Evolutionary conservation across 495 filamentous ascomycete genomes (phyloP).

Genomic region (Hyaloscypha finlandica): DNA sequence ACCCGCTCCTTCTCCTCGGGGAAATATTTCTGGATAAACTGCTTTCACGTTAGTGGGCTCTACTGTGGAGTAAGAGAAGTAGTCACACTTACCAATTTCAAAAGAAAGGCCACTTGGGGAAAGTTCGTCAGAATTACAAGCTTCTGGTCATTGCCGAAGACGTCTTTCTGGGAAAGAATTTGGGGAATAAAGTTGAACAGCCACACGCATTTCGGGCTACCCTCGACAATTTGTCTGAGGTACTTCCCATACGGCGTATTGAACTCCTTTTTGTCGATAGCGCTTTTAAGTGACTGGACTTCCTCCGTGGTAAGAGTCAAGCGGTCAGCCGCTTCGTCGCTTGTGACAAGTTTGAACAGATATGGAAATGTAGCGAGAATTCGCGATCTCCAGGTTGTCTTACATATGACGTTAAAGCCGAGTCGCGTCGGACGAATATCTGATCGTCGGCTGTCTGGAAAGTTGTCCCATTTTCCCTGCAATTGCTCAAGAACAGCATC

Average conservation of each 20-base stretch:
- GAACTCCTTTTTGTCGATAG: not conserved
- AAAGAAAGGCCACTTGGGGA: conserved; percentile 5
- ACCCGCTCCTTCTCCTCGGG: conserved; percentile 5
- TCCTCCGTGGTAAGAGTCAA: conserved; percentile 1
- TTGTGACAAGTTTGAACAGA: conserved; percentile 4
- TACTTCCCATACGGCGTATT: not conserved
- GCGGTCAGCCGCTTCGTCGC: not conserved
- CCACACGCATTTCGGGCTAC: conserved; percentile 18
- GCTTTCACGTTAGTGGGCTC: not conserved
- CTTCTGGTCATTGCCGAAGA: conserved; percentile 6
- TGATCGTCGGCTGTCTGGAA: not conserved
- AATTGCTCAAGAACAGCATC: conserved; percentile 1
- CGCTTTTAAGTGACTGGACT: not conserved
- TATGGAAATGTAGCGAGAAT: conserved; percentile 13
- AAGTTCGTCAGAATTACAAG: conserved; percentile 20
- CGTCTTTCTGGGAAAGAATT: not conserved
- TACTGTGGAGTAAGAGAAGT: not conserved
- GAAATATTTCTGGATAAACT: conserved; percentile 13
- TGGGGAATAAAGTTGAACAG: conserved; percentile 14
- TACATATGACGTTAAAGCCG: not conserved
- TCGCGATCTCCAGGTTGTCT: not conserved
- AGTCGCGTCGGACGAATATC: not conserved
- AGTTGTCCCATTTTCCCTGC: conserved; percentile 9
- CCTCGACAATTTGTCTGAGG: conserved; percentile 10
- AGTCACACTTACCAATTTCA: conserved; percentile 19